phyloP scores from a whole-genome alignment of 2,329 filamentous ascomycete genomes.

The Leptographium radiaticola region DNA sequence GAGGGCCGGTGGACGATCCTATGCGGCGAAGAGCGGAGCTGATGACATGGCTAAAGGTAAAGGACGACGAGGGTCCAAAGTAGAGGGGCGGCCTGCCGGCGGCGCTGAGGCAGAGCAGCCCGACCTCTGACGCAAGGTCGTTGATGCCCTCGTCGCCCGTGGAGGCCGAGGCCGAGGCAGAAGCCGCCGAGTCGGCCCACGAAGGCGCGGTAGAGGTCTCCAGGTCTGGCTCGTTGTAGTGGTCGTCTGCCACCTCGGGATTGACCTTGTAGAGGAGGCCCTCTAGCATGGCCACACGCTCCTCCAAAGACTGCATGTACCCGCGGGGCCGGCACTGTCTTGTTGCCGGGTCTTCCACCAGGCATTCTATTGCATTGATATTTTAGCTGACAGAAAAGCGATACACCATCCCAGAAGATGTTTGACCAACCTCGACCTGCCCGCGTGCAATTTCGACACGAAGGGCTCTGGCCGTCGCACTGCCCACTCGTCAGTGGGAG shows the following conservation, averaged over 20 bases:
- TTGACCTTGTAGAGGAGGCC: no score
- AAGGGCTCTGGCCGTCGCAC: neutral
- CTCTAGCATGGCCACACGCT: slow-evolving; percentile 18
- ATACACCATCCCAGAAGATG: no score
- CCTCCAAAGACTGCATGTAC: slow-evolving; percentile 19
- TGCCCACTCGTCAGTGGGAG: no score
- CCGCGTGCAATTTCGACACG: neutral
- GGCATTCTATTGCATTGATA: neutral
- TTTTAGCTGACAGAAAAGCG: neutral
- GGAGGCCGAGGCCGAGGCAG: slow-evolving; percentile 1
- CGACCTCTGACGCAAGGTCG: slow-evolving; percentile 17
- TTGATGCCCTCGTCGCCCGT: no score
- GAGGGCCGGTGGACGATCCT: neutral
- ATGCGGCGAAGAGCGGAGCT: slow-evolving; percentile 6
- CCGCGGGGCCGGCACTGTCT: slow-evolving; percentile 19
- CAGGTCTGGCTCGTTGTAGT: neutral
- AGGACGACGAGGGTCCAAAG: slow-evolving; percentile 22
- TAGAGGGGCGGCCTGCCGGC: slow-evolving; percentile 23
- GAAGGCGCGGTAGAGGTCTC: neutral
- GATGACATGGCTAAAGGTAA: slow-evolving; percentile 19
- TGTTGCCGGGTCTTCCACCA: slow-evolving; percentile 22
- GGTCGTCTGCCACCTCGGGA: no score
- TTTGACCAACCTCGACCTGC: neutral
- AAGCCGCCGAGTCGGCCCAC: neutral
- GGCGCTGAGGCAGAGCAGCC: slow-evolving; percentile 18